Base-by-base conservation (phyloP, 768 basidiomycete species). In the Dentipellis sp. region DNA sequence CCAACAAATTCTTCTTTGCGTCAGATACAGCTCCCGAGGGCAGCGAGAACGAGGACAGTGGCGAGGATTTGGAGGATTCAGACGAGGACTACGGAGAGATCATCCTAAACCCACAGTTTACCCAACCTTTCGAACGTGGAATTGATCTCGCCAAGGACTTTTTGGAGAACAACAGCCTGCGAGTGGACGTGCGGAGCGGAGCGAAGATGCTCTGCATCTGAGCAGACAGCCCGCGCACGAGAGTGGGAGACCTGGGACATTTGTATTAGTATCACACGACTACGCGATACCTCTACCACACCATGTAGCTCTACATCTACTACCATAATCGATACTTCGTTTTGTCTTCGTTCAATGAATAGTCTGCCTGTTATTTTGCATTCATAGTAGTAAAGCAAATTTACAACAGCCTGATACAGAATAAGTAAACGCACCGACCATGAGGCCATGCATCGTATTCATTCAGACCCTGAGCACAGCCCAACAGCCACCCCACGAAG, bases 401-500 rank as follows among this genome's bases (percentile, higher is more conserved):
- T 29, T 29, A 29, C 29, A 6, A 29, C 29, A 29, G 3, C 3
- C 6, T 29, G 29, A 29, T 29, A 29, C 29, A 3, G 29, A 29
- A 29, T 29, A 29, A 29, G 6, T 29, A 29, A 29, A 29, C 29
- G 29, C 29, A 29, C 29, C 29, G 29, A 29, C 29, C 6, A n/a
- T n/a, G n/a, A n/a, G n/a, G n/a, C n/a, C n/a, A n/a, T n/a, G n/a
- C n/a, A n/a, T n/a, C n/a, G n/a, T n/a, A n/a, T n/a, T n/a, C n/a
- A n/a, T n/a, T n/a, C n/a, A n/a, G n/a, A n/a, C n/a, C 29, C 29
- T 29, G 6, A 42, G 40, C 40, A 42, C 40, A 14, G 40, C n/a
- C n/a, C n/a, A n/a, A n/a, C n/a, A 29, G 29, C 29, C 29, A 29
- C 65, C 64, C 52, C 61, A 47, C 56, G 62, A 66, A 64, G 67